phyloP scores from a whole-genome alignment of 345 rosid species.

The Eucalyptus fibrosa region DNA sequence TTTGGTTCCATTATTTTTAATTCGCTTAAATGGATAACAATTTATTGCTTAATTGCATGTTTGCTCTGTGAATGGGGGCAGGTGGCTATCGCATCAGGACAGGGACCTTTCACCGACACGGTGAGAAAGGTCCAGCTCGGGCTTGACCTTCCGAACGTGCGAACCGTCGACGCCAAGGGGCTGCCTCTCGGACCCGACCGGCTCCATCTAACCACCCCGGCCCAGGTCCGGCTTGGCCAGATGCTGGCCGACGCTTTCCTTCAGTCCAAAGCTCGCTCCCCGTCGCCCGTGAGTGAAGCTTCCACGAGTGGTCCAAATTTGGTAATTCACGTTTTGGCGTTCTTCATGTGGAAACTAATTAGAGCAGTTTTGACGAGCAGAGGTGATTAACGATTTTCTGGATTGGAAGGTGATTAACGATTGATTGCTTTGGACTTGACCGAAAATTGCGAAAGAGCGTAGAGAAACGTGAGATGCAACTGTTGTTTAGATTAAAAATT shows the following conservation, averaged over 20 bases:
- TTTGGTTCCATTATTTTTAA: neutral
- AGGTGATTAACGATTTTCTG: neutral
- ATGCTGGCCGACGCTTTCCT: conserved; percentile 50
- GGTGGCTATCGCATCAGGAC: neutral
- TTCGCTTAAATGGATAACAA: neutral
- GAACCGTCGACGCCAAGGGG: conserved; percentile 65
- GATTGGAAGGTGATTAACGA: neutral
- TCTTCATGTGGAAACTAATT: neutral
- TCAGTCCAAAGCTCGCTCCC: neutral
- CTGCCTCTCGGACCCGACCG: conserved; percentile 50
- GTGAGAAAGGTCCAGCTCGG: conserved; percentile 56
- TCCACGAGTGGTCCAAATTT: neutral
- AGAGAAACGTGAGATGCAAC: neutral
- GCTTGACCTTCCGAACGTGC: conserved; percentile 32
- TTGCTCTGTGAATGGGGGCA: neutral
- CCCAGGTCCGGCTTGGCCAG: conserved; percentile 60
- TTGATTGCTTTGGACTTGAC: neutral
- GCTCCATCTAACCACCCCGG: conserved; percentile 60
- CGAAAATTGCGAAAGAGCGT: neutral
- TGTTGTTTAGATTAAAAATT: neutral
- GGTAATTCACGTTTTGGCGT: neutral
- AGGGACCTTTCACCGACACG: neutral
- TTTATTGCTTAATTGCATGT: neutral
- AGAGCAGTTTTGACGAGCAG: neutral
- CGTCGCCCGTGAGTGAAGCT: neutral